Evolutionary conservation across 345 rosid species (phyloP).

Genomic region (Salix dunnii): DNA sequence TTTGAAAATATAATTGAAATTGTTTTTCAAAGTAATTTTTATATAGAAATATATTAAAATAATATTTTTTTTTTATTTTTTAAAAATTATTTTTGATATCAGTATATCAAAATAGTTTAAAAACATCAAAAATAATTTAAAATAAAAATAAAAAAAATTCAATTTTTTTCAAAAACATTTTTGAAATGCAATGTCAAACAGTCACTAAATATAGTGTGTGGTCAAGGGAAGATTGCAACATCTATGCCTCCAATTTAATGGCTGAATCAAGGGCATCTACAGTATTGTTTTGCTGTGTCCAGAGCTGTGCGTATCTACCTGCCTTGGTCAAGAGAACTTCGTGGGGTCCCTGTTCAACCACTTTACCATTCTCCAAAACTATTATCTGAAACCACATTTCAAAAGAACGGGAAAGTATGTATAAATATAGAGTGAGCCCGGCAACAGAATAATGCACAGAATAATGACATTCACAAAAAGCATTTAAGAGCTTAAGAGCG

Average conservation of each 20-base stretch:
- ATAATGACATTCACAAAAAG: background rate
- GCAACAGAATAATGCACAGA: background rate
- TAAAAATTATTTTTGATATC: too few relatives aligned
- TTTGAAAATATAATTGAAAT: fast-evolving
- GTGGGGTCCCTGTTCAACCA: constrained; percentile 90
- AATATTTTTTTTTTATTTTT: too few relatives aligned
- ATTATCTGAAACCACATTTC: constrained; percentile 57
- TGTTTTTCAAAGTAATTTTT: too few relatives aligned
- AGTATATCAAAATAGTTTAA: too few relatives aligned
- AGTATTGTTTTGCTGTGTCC: constrained; percentile 84
- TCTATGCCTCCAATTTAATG: constrained; percentile 39
- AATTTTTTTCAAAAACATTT: too few relatives aligned
- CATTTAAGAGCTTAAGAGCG: background rate
- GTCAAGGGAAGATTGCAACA: background rate
- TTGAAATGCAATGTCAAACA: too few relatives aligned
- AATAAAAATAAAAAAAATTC: too few relatives aligned
- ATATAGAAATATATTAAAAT: too few relatives aligned
- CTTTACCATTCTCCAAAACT: constrained; percentile 89
- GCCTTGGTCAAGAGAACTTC: constrained; percentile 66
- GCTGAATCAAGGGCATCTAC: constrained; percentile 59
- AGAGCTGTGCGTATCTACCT: constrained; percentile 94
- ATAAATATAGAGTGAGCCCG: background rate
- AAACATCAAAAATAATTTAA: too few relatives aligned
- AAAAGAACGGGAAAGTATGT: background rate
- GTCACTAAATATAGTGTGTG: background rate